phyloP scores from a whole-genome alignment of 1,139 yeast genomes.

The Debaryomyces singareniensis region DNA sequence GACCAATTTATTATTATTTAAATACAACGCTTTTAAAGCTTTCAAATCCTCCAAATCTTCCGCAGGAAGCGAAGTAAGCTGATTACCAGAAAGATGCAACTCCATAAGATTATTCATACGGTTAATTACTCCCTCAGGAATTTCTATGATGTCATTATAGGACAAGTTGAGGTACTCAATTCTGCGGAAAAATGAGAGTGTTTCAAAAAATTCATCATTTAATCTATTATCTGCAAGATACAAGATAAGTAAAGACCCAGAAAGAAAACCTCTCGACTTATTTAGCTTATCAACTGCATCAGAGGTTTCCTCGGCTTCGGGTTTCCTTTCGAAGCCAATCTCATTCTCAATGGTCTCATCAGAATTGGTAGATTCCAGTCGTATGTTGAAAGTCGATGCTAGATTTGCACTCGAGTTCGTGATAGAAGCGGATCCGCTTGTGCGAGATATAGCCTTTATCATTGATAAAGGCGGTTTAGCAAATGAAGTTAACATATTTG shows the following conservation, averaged over 20 bases:
- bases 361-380: neutral
- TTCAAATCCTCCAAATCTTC: slow-evolving; percentile 70
- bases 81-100: slow-evolving; percentile 81
- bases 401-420: slow-evolving; percentile 2
- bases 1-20: slow-evolving; percentile 81
- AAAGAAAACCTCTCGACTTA: slow-evolving; percentile 25
- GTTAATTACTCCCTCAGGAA: slow-evolving; percentile 66
- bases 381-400: neutral
- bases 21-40: slow-evolving; percentile 53
- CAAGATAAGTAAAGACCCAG: slow-evolving; percentile 50
- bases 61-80: slow-evolving; percentile 70
- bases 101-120: slow-evolving; percentile 54
- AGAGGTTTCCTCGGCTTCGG: neutral
- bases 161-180: slow-evolving; percentile 67
- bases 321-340: neutral
- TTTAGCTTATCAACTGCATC: slow-evolving; percentile 1
- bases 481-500: slow-evolving; percentile 65
- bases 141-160: slow-evolving; percentile 77
- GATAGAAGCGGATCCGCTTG: slow-evolving; percentile 2
- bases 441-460: neutral
- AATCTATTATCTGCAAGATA: slow-evolving; percentile 80
- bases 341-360: neutral
- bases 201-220: slow-evolving; percentile 69
- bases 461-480: slow-evolving; percentile 47
- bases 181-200: slow-evolving; percentile 53